These are phyloP conservation scores for Monosporascus sp. DNA, from an alignment of 2,329 filamentous ascomycete species.

Conservation along the genomic window DNA sequence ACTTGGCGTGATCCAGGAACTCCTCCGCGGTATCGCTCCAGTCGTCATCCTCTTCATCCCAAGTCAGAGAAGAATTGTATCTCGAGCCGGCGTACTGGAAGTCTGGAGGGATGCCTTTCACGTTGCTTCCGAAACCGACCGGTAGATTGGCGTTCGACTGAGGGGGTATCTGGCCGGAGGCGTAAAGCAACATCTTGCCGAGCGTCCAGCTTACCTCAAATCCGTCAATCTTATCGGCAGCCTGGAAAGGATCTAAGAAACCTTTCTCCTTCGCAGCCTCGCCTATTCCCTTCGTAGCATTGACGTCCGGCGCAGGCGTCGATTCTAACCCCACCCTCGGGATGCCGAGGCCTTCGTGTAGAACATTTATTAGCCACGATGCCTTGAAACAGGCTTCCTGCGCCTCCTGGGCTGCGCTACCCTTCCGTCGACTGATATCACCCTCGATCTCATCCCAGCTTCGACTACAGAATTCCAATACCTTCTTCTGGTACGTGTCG, in stretches of 20 bases:
- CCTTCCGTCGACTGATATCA: slow-evolving; percentile 61
- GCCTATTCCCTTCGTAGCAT: slow-evolving; percentile 67
- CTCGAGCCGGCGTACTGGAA: slow-evolving; percentile 77
- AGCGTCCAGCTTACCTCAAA: slow-evolving; percentile 96
- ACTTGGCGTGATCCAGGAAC: slow-evolving; percentile 61
- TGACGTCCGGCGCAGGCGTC: slow-evolving; percentile 48
- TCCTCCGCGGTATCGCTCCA: slow-evolving; percentile 50
- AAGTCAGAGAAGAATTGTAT: slow-evolving; percentile 29
- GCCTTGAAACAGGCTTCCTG: slow-evolving; percentile 95
- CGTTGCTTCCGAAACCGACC: slow-evolving; percentile 90
- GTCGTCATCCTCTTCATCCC: slow-evolving; percentile 42
- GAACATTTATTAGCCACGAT: slow-evolving; percentile 93
- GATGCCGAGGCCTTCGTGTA: slow-evolving; percentile 93
- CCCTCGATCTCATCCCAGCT: slow-evolving; percentile 74
- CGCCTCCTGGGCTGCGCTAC: slow-evolving; percentile 73
- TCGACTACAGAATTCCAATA: slow-evolving; percentile 78
- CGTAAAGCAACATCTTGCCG: slow-evolving; percentile 94
- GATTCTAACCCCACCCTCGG: slow-evolving; percentile 78
- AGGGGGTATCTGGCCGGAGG: slow-evolving; percentile 78
- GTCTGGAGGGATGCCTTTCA: slow-evolving; percentile 61
- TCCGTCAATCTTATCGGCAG: slow-evolving; percentile 85
- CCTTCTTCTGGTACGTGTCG: slow-evolving; percentile 78
- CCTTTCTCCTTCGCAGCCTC: slow-evolving; percentile 67
- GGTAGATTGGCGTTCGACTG: slow-evolving; percentile 55
- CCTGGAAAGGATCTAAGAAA: slow-evolving; percentile 81